Evolutionary conservation across 345 rosid species (phyloP), one percentile per base, ranked within the genome.

Genomic region (Sisymbrium irio): DNA sequence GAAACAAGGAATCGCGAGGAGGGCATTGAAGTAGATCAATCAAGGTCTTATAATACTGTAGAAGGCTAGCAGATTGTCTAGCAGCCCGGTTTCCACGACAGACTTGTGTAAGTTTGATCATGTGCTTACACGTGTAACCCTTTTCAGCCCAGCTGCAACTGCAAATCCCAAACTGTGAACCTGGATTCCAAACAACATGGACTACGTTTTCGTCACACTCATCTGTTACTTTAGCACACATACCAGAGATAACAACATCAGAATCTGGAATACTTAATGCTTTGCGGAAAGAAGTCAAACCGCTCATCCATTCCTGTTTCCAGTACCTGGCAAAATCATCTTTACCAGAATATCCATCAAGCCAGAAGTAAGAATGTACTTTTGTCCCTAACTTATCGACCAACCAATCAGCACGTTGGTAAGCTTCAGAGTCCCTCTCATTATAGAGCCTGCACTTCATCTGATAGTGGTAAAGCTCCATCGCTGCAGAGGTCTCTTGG

Each of bases 351-450:
- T 87, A 92, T 59, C 84, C 97, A 81, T 95, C 99, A 28, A 92
- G 97, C 99, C 99, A 90, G 78, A 92, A 88, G 82, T 92, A 90
- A 32, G 97, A 84, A 83, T 95, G 93, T 63, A 90, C 97, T 81
- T 90, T 87, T 11, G 92, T 95, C 50, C 84, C 96, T 85, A 95
- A 78, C 87, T 88, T 95, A 79, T 92, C 87, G 14, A 90, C 97
- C 82, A 95, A 77, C 99, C 98, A 95, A 86, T 95, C 99, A 74
- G 88, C 78, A 46, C 92, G 94, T 61, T 87, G 88, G 76, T 87
- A 90, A 54, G 77, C 88, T 75, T 66, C 71, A 50, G 85, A 62
- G 74, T 87, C 86, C 71, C 83, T 85, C 83, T 88, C 98, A 60
- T 86, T 86, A 82, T 87, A 57, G 51, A 95, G 75, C 80, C 97